Evolutionary conservation across 768 basidiomycete species (phyloP), one percentile per base, ranked within the genome.

Genomic region (Suillus discolor): DNA sequence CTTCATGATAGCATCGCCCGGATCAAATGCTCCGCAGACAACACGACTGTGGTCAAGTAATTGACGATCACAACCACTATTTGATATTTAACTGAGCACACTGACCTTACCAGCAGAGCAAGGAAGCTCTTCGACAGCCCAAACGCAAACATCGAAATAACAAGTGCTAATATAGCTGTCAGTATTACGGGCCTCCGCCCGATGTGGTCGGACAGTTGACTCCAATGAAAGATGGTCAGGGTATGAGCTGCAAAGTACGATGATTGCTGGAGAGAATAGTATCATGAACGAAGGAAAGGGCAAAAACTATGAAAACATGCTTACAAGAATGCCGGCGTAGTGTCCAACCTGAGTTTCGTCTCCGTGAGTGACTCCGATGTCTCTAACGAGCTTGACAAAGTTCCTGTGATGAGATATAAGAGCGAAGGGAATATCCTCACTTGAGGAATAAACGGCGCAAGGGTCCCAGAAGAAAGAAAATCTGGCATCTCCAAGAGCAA

Each of bases 401-500:
- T 31, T 34, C 13, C 45, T 28, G 15, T 7, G 28, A n/a, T 18
- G 6, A 51, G 49, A 25, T 25, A 64, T 1, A 13, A 53, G 59
- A 25, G 23, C 7, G 5, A 38, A 44, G 36, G 13, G 1, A 49
- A 31, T 6, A 41, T 9, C 61, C 83, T 36, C 68, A 89, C 89
- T 80, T 77, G 71, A 6, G 89, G 89, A 53, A 87, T 83, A 71
- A 92, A 92, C 0, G 91, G 92, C 51, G 85, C 85, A 65, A 92
- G 91, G 64, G 92, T 89, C 67, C 89, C 84, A 13, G 84, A 85
- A 7, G 91, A 88, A 63, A 93, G 73, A 6, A 91, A 89, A 73
- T 93, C 91, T 62, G 90, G 85, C 42, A 92, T 79, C 74, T 91
- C 90, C 45, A 92, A 79, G 68, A 91, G 79, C 67, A 93, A 73